Evolutionary conservation across 2,329 filamentous ascomycete species (phyloP), one percentile per base, ranked within the genome.

Genomic region (Colletotrichum lindemuthianum): DNA sequence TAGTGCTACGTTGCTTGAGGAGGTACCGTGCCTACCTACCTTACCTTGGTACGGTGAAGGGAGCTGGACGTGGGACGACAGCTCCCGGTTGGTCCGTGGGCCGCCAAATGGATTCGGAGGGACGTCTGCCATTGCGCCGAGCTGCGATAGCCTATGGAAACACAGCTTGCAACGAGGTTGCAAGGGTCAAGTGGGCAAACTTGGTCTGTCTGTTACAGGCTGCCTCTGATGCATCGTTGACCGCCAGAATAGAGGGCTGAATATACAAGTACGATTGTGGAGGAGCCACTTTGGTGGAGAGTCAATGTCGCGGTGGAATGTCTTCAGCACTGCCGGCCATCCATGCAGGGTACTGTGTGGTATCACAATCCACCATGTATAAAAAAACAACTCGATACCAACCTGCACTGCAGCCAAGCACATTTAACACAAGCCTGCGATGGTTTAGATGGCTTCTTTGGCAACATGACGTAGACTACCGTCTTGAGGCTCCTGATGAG

Each of bases 71-170:
- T 56, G 58, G 48, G 51, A 65, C 51, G 51, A 61, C 45, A 56
- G 5, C 44, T 57, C 44, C 41, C 36, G 41, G 51, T 61, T 57
- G 63, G 63, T 39, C 63, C 52, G 63, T 65, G 63, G 56, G 58
- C 40, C 63, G 52, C 58, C 37, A 40, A 57, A 52, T 65, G 63
- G 58, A 47, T 50, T 41, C 36, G 13, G 36, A 61, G 45, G 48
- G 40, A 37, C 33, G 44, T 41, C 32, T 51, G 45, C 36, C n/a
- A 44, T 36, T 51, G 54, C 54, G 45, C 54, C 24, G 47, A 59
- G 45, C 51, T 43, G 55, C 34, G 47, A 59, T 59, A 45, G 47
- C 57, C 34, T 56, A 36, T 40, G 44, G 24, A 33, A 57, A 57
- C 44, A 15, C 34, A 49, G 33, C 44, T 16, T 40, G 24, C 44